These are phyloP conservation scores for Bacterosira constricta DNA, from an alignment of 108 stramenopile species.

Conservation along the genomic window DNA sequence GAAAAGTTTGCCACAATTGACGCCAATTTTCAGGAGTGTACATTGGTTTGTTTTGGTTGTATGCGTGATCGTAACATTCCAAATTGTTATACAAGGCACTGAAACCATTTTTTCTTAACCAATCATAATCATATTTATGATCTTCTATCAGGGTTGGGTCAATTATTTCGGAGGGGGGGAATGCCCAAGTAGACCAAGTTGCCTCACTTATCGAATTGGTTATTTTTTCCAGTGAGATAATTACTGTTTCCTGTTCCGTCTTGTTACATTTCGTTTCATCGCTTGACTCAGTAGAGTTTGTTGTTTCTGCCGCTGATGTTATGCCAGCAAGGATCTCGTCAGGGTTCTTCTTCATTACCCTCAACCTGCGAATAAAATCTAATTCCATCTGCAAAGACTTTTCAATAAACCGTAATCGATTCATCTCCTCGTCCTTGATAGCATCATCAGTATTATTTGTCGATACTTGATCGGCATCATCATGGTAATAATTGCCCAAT, in stretches of 20 bases:
- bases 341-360: background rate
- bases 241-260: too few species aligned
- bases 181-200: conserved; percentile 1
- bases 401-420: conserved; percentile 1
- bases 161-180: background rate
- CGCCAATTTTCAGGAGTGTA: conserved; percentile 9
- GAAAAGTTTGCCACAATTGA: conserved; percentile 13
- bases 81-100: background rate
- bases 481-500: conserved; percentile 4
- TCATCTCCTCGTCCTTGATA: background rate
- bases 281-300: background rate
- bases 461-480: background rate
- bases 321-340: background rate
- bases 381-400: conserved; percentile 12
- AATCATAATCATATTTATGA: background rate
- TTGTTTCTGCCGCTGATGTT: background rate
- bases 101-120: background rate
- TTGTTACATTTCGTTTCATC: background rate
- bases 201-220: background rate
- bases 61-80: conserved; percentile 1
- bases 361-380: conserved; percentile 11
- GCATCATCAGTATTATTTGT: background rate
- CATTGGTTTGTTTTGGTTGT: conserved; percentile 8
- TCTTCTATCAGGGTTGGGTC: background rate
- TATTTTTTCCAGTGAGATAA: background rate